These are phyloP conservation scores for Combretum micranthum DNA, from an alignment of 345 rosid genomes.

Conservation along the genomic window DNA sequence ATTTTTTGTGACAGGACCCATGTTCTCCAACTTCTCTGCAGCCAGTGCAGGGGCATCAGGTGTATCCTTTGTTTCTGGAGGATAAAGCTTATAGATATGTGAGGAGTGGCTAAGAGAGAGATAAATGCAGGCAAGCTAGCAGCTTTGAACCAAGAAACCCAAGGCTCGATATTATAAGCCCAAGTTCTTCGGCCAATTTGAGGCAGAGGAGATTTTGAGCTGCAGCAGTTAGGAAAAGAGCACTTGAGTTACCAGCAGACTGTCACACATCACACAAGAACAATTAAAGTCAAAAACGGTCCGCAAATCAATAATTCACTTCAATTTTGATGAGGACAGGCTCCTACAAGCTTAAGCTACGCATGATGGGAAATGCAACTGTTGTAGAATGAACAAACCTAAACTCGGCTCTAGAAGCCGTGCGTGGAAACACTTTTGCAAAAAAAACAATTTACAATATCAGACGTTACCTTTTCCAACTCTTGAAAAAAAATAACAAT, in stretches of 20 bases:
- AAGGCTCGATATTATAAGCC: slow-evolving; percentile 64
- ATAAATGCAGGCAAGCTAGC: slow-evolving; percentile 80
- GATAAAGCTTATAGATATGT: slow-evolving; percentile 76
- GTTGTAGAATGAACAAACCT: too few relatives aligned
- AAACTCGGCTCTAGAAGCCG: too few relatives aligned
- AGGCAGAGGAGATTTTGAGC: slow-evolving; percentile 94
- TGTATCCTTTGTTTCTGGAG: slow-evolving; percentile 93
- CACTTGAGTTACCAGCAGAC: slow-evolving; percentile 86
- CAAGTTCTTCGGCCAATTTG: slow-evolving; percentile 92
- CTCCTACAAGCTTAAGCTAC: too few relatives aligned
- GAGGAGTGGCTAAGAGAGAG: slow-evolving; percentile 70
- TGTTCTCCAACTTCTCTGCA: slow-evolving; percentile 54
- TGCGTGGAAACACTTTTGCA: too few relatives aligned
- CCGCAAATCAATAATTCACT: background rate
- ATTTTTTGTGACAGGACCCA: slow-evolving; percentile 82
- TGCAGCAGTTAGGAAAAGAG: slow-evolving; percentile 93
- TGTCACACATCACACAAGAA: slow-evolving; percentile 35
- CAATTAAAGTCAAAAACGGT: slow-evolving; percentile 9
- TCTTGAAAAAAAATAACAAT: too few relatives aligned
- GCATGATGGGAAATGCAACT: too few relatives aligned
- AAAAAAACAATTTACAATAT: too few relatives aligned
- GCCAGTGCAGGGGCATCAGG: slow-evolving; percentile 97
- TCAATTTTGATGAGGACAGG: too few relatives aligned
- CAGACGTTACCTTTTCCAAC: too few relatives aligned
- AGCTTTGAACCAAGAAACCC: slow-evolving; percentile 96